phyloP scores from a whole-genome alignment of 495 filamentous ascomycete species.

The Neurospora cerealis region DNA sequence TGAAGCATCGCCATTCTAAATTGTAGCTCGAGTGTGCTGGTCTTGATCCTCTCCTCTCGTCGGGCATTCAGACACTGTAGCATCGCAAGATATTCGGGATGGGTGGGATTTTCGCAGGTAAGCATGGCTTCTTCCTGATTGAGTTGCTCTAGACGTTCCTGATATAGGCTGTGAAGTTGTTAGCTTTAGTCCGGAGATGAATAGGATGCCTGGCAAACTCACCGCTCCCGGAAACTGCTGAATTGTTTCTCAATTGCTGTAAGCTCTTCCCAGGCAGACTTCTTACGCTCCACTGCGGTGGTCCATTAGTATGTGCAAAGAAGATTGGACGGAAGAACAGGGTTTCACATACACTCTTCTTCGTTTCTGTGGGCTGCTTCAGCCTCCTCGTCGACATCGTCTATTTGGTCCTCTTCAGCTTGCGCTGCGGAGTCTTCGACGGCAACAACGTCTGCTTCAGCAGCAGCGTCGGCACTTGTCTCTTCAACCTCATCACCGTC shows the following conservation, averaged over 20 bases:
- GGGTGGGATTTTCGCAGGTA: constrained; percentile 61
- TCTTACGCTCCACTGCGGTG: constrained; percentile 61
- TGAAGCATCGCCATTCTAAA: constrained; percentile 64
- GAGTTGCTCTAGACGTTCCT: constrained; percentile 71
- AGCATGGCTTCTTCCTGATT: constrained; percentile 81
- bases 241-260: constrained; percentile 74
- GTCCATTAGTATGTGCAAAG: constrained; percentile 27
- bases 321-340: background rate
- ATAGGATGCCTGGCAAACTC: constrained; percentile 17
- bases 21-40: constrained; percentile 59
- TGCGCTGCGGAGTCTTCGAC: constrained; percentile 29
- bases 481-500: constrained; percentile 19
- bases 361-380: constrained; percentile 48
- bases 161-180: constrained; percentile 55
- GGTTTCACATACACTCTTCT: constrained; percentile 63
- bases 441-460: constrained; percentile 17
- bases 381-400: constrained; percentile 42
- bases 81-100: constrained; percentile 81
- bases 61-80: constrained; percentile 73
- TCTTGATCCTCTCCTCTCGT: constrained; percentile 65
- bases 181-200: constrained; percentile 1
- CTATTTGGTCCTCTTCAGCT: constrained; percentile 37
- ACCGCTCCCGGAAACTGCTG: constrained; percentile 78
- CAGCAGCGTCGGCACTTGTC: constrained; percentile 19
- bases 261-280: constrained; percentile 70